Evolutionary conservation across 441 rosid species (phyloP), one percentile per base, ranked within the genome.

Genomic region (Pelargonium myrrhifolium): DNA sequence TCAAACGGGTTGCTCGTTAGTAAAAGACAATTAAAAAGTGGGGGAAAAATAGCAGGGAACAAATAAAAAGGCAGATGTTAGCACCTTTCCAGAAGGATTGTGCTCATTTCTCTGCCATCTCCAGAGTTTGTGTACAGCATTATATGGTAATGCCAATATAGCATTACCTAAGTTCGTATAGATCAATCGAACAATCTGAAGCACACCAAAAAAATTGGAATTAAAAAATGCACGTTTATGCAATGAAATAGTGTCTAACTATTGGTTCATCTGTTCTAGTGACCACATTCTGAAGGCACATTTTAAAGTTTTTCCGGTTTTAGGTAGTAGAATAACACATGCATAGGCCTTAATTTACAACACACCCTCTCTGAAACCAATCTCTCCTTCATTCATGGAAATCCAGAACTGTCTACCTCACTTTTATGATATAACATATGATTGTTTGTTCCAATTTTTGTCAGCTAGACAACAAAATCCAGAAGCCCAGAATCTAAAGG

Each of bases 81-180:
- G 43, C 71, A 89, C 96, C 96, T 84, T 87, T 56, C 60, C 60
- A 6, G 60, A 55, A 55, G 9, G 20, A 72, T 86, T 82, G 24
- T 87, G 78, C 20, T 89, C 93, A 77, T 74, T 86, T 75, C 81
- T 79, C 73, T 81, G 91, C 96, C 96, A 89, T 75, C 86, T 89
- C 96, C 96, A 89, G 62, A 89, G 89, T 83, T 86, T 86, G 78
- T 87, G 96, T 37, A 85, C 87, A 9, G 96, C 96, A 82, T 89
- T 87, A 68, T 91, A 84, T 45, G 89, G 82, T 75, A 89, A 80
- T 22, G 91, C 93, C 80, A 89, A 75, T 65, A 89, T 77, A 49
- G 89, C 84, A 56, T 70, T 69, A 58, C 93, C 96, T 58, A 91
- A 82, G 76, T 89, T 87, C 67, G 93, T 86, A 71, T 86, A 89